Base-by-base conservation (phyloP, 2,329 filamentous ascomycete genomes). In the Colletotrichum acutatum region DNA sequence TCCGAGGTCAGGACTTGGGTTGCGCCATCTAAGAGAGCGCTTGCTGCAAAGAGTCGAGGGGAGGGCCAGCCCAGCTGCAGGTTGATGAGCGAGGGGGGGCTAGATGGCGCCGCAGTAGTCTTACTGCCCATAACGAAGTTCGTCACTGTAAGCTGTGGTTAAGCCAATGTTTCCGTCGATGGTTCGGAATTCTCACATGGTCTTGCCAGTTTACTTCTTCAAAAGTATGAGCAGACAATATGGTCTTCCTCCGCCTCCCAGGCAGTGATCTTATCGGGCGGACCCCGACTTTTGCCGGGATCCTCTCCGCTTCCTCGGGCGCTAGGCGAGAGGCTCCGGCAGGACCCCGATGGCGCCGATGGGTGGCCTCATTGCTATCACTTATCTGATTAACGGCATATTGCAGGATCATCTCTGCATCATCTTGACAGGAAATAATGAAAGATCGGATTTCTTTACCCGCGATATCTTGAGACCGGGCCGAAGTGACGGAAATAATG, bases 61-160 rank as follows among this genome's bases (percentile, higher is more conserved):
- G 85, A 86, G 0, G 93, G 93, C 92, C 92, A 94, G 77, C 93
- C 93, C 49, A 90, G 86, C 68, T 92, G 84, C 67, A 93, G 84
- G 77, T 93, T 93, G 80, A 93, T 92, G 30, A 83, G 83, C 26
- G 81, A 81, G 14, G 77, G 60, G 14, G 32, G 22, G 5, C 63
- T 24, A n/a, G 54, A 22, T 4, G 34, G 8, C 16, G 2, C 5
- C 9, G 5, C 2, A 7, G 54, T 7, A 12, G 37, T 49, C 32
- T 34, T 34, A 1, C 63, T 57, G 0, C 63, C 34, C 68, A 71
- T 67, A 32, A n/a, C 30, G 5, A 30, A 19, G 12, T 11, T 30
- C 8, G 30, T 8, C 16, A n/a, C 24, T 19, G 22, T 14, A 8
- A 6, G 26, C 3, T 16, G 19, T n/a, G 26, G 16, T 8, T 8